Conservation (phyloP, 768 basidiomycete genomes). For the Peribolospora baueri region DNA sequence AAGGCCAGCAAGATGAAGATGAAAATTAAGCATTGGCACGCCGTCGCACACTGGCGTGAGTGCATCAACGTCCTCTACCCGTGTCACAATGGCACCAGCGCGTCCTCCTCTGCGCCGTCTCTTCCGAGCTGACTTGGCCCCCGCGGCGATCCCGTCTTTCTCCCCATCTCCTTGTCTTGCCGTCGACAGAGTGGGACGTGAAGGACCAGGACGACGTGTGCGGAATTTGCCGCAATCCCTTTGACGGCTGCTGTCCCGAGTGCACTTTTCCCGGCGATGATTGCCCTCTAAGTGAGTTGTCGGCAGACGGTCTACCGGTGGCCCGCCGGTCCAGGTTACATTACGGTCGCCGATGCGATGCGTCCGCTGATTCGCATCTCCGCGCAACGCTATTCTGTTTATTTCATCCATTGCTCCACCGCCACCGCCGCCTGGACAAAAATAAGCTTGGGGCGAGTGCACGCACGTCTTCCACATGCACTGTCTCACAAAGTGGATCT, state of each 20-base stretch:
- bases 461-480: constrained; percentile 98
- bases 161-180: no score
- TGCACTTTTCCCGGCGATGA: constrained; percentile 96
- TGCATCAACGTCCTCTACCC: constrained; percentile 25
- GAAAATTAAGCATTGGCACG: constrained; percentile 59
- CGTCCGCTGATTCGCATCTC: no score
- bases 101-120: no score
- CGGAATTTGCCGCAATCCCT: constrained; percentile 75
- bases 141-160: no score
- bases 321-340: not conserved
- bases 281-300: constrained; percentile 55
- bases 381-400: not conserved
- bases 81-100: not conserved
- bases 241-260: constrained; percentile 80
- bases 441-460: constrained; percentile 85
- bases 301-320: no score
- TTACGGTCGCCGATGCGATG: not conserved
- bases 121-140: no score
- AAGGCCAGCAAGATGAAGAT: constrained; percentile 37
- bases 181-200: not conserved
- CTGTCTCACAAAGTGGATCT: constrained; percentile 88
- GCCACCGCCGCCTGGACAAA: not conserved
- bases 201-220: constrained; percentile 37
- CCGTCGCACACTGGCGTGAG: constrained; percentile 77
- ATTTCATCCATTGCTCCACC: not conserved